Base-by-base conservation (phyloP, 371 early-diverging fungal species). In the Mucor plumbeus region DNA sequence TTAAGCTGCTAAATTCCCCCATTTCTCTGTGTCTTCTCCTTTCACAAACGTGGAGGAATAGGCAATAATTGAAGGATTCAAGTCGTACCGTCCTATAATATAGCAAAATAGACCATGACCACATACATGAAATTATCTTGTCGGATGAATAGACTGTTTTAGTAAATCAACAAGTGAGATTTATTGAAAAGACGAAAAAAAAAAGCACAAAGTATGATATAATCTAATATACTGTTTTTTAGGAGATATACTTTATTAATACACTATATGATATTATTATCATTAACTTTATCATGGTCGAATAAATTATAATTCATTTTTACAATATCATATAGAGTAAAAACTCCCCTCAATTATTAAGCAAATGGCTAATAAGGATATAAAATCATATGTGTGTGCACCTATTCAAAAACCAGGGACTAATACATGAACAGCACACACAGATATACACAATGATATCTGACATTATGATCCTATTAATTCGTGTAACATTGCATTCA, bases 1-100 rank as follows among this genome's bases (percentile, higher is more conserved):
- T 53, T 14, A 31, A 11, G 21, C 13, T 53, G 53, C 31, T 53
- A 26, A 38, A 38, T 11, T 53, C 53, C 31, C 53, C 53, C 53
- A 53, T 56, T 36, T 17, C 56, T 39, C 48, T 9, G 48, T 34
- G 33, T 47, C 6, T 47, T 48, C 35, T 17, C 38, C 21, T 59
- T 59, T 40, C 7, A 17, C 43, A 61, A 61, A 61, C 61, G 61
- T 62, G 62, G 62, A 62, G 53, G 39, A 62, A 50, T 38, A 50
- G 50, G 36, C 48, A 44, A 19, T 14, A 61, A 61, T 47, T 4
- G 38, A 21, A 19, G 44, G 35, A 58, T 40, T 21, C 11, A 41
- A 44, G 47, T 33, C 44, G 47, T 47, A 47, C 43, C 33, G 47
- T 31, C 19, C 40, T 36, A 53, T 19, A 8, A 38, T 40, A 50